A percentile compares a stretch with the other conserved stretches of the same genome.
These are phyloP conservation scores for Thermothielavioides terrestris DNA, from an alignment of 495 filamentous ascomycete species.

Conservation along the genomic window DNA sequence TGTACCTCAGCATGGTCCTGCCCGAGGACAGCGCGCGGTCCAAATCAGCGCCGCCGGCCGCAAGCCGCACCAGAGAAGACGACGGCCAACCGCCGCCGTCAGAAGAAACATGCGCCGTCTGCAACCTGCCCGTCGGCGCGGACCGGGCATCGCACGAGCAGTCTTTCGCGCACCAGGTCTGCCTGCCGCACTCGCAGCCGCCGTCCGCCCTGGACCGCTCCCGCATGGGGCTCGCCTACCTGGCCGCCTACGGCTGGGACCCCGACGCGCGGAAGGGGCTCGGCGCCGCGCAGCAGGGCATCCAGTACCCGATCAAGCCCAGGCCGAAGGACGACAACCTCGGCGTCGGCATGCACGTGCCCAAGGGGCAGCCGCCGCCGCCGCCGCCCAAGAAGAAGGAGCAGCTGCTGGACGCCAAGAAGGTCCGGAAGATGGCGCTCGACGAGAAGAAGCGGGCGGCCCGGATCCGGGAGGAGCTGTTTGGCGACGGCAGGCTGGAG, in stretches of 20 bases:
- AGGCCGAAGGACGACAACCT: constrained; percentile 64
- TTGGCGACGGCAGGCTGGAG: constrained; percentile 53
- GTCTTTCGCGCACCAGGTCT: constrained; percentile 74
- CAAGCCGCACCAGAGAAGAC: neutral
- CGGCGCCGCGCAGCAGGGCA: constrained; percentile 62
- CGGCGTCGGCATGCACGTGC: constrained; percentile 55
- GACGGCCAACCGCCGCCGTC: neutral
- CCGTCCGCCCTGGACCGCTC: constrained; percentile 77
- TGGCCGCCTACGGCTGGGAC: constrained; percentile 79
- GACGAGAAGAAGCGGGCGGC: constrained; percentile 56
- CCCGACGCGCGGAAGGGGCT: constrained; percentile 70
- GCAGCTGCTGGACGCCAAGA: constrained; percentile 60
- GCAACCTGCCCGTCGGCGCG: constrained; percentile 26
- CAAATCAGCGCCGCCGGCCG: neutral
- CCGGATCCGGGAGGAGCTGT: constrained; percentile 57
- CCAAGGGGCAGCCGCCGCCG: constrained; percentile 14
- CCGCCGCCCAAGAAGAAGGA: constrained; percentile 27
- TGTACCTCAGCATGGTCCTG: constrained; percentile 67
- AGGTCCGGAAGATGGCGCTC: constrained; percentile 50
- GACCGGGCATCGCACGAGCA: constrained; percentile 47
- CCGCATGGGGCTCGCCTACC: constrained; percentile 63
- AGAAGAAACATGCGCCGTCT: constrained; percentile 25
- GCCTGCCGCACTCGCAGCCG: constrained; percentile 69
- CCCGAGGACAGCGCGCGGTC: constrained; percentile 26
- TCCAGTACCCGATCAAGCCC: constrained; percentile 64